phyloP scores from a whole-genome alignment of 2,329 filamentous ascomycete genomes.

The Cytospora piceicola region DNA sequence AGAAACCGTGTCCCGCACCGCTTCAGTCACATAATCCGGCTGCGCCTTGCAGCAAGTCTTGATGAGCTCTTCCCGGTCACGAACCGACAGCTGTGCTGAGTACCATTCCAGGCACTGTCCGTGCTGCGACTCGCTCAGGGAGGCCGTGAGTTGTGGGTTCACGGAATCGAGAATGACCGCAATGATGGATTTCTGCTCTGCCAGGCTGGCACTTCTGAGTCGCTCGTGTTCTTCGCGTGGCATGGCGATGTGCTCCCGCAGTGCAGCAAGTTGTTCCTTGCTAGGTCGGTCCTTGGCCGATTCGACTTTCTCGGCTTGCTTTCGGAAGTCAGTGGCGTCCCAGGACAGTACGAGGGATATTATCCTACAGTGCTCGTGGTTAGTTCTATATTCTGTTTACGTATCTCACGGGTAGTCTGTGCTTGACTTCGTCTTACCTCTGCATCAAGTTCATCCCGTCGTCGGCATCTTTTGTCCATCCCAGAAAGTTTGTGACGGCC shows the following conservation, averaged over 20 bases:
- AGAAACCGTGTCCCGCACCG: slow-evolving; percentile 65
- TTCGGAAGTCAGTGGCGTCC: slow-evolving; percentile 73
- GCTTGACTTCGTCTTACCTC: slow-evolving; percentile 40
- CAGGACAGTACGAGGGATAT: slow-evolving; percentile 73
- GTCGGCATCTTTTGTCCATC: slow-evolving; percentile 69
- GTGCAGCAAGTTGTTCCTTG: slow-evolving; percentile 63
- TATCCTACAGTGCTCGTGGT: slow-evolving; percentile 54
- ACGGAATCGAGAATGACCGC: slow-evolving; percentile 64
- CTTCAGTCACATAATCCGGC: slow-evolving; percentile 74
- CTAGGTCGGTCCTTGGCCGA: slow-evolving; percentile 61
- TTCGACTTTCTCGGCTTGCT: slow-evolving; percentile 66
- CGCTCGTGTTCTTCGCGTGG: slow-evolving; percentile 61
- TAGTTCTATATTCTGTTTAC: not conserved
- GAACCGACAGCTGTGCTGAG: slow-evolving; percentile 69
- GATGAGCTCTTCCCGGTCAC: slow-evolving; percentile 74
- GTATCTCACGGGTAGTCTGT: no score
- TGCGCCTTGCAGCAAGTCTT: slow-evolving; percentile 67
- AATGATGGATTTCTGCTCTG: slow-evolving; percentile 62
- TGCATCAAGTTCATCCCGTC: slow-evolving; percentile 84
- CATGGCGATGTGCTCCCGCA: slow-evolving; percentile 61
- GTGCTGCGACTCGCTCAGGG: slow-evolving; percentile 65
- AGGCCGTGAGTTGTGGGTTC: slow-evolving; percentile 49
- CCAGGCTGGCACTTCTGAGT: slow-evolving; percentile 58
- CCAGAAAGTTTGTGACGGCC: slow-evolving; percentile 78
- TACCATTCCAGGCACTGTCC: slow-evolving; percentile 70